A percentile compares a stretch with the other conserved stretches of the same genome.
Conservation (phyloP, 2,329 filamentous ascomycete species). For the Colletotrichum karsti region DNA sequence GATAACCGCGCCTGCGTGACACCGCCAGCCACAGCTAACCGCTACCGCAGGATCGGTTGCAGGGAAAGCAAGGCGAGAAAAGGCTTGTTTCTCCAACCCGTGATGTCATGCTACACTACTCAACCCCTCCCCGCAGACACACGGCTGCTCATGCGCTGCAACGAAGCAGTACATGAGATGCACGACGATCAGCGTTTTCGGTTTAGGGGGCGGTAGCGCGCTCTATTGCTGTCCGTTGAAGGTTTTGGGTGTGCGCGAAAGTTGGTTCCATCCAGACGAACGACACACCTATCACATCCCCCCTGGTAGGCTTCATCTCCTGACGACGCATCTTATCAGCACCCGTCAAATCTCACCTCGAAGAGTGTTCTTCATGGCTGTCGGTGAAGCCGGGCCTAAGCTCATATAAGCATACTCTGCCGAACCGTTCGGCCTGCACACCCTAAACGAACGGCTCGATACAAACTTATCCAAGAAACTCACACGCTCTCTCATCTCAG, state of each 20-base stretch:
- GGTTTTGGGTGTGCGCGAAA: too few species aligned
- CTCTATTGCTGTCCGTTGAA: neutral
- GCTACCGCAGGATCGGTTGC: neutral
- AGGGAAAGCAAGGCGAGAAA: neutral
- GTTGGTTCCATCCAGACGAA: too few species aligned
- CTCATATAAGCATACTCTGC: neutral
- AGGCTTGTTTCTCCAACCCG: slow-evolving; percentile 18
- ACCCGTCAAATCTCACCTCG: neutral
- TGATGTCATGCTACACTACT: neutral
- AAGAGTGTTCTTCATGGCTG: neutral
- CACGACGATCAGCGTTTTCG: neutral
- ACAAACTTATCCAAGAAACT: too few species aligned
- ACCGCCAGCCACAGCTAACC: neutral
- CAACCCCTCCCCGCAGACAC: neutral
- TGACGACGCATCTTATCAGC: neutral
- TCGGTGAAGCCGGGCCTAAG: neutral
- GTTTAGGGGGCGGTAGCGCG: neutral
- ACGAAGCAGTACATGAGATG: neutral
- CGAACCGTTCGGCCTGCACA: neutral
- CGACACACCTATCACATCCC: too few species aligned
- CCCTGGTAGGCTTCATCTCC: too few species aligned
- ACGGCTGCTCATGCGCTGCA: neutral
- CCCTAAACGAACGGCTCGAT: neutral
- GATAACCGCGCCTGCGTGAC: too few species aligned
- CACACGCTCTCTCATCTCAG: too few species aligned